phyloP scores from a whole-genome alignment of 1,284 basidiomycete genomes.

The Sphaerobolus stellatus region DNA sequence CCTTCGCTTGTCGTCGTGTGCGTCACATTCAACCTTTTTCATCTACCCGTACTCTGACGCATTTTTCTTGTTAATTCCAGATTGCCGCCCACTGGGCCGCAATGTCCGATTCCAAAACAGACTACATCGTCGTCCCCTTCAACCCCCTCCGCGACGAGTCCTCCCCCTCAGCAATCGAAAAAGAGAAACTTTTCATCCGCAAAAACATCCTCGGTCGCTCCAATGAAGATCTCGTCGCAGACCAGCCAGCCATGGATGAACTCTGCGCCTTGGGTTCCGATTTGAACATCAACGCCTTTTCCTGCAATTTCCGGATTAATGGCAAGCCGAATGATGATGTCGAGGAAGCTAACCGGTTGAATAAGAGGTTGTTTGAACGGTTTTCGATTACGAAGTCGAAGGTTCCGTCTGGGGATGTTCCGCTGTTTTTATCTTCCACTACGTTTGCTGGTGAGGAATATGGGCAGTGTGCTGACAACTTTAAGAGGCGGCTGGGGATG shows the following conservation, averaged over 20 bases:
- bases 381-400: constrained; percentile 34
- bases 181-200: constrained; percentile 39
- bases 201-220: constrained; percentile 32
- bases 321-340: constrained; percentile 41
- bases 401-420: constrained; percentile 28
- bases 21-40: constrained; percentile 3
- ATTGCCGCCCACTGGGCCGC: constrained; percentile 41
- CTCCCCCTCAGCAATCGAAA: constrained; percentile 22
- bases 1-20: constrained; percentile 37
- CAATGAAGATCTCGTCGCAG: constrained; percentile 35
- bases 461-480: constrained; percentile 28
- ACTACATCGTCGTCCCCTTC: constrained; percentile 39
- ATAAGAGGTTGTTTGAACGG: constrained; percentile 40
- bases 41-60: constrained; percentile 4
- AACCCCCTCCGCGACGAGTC: constrained; percentile 33
- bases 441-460: constrained; percentile 35
- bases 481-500: constrained; percentile 40
- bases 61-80: constrained; percentile 14
- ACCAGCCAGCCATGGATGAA: constrained; percentile 33
- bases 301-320: constrained; percentile 42
- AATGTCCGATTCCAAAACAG: constrained; percentile 33
- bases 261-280: constrained; percentile 41
- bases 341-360: constrained; percentile 44
- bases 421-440: constrained; percentile 39
- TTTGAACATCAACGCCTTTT: constrained; percentile 46